Evolutionary conservation across 768 basidiomycete species (phyloP), one percentile per base, ranked within the genome.

Genomic region (Rhizopogon vesiculosus): DNA sequence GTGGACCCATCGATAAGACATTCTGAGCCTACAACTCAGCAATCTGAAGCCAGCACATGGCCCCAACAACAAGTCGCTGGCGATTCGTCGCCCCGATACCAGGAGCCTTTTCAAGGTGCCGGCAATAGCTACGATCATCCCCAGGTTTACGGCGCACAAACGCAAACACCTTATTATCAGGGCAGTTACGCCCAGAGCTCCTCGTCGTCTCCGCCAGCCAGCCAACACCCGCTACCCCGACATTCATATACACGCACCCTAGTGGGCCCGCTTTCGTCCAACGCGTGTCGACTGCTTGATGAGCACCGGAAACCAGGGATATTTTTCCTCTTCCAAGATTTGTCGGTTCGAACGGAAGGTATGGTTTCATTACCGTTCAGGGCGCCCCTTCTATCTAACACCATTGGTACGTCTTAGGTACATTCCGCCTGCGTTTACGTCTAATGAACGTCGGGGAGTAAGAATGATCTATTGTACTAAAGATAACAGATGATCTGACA

Each of bases 271-370:
- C 78, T 96, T 15, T 88, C 88, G 16, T 85, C 92, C 31, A 91
- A 91, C 66, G 94, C 92, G 15, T 89, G 87, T 69, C 84, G 87
- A 49, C 77, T 97, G 50, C 73, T 84, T 55, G 93, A 96, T 66
- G 90, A 93, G 65, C 84, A 93, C 69, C 86, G 89, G 58, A 85
- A 86, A 59, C 79, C 83, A 50, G 95, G 94, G 7, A 87, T 97
- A 59, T 98, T 93, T 72, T 98, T 97, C 75, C 85, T 97, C 58
- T 93, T 95, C 74, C 93, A 93, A 68, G 95, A 97, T 73, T 73
- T 98, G 51, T 93, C 91, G 45, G 89, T 98, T 46, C 83, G 95
- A 55, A 95, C 91, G 18, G 95, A 98, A 81, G 91, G 91, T 87
- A 70, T 66, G 65, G 52, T 22, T 38, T 51, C 49, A 65, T 64